phyloP scores from a whole-genome alignment of 306 rosid species.

The Begonia masoniana region DNA sequence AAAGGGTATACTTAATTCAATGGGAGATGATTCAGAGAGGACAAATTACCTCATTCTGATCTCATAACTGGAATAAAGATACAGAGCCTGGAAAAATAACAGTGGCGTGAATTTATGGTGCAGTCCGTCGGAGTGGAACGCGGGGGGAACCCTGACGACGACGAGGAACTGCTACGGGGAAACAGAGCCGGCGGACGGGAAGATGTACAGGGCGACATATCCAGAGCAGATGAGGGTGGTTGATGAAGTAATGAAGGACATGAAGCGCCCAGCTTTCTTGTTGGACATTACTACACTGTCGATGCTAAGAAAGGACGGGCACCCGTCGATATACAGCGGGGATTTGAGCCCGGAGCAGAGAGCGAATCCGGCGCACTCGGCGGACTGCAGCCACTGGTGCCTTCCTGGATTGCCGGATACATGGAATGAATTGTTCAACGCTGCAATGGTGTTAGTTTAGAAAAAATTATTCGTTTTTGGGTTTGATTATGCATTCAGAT shows the following conservation, averaged over 20 bases:
- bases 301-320: constrained; percentile 72
- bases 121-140: constrained; percentile 77
- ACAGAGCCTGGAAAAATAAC: not conserved
- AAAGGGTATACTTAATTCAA: too few species aligned
- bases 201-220: constrained; percentile 32
- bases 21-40: too few species aligned
- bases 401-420: constrained; percentile 93
- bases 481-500: constrained; percentile 5
- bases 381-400: constrained; percentile 99
- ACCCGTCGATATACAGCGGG: constrained; percentile 82
- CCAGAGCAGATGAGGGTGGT: constrained; percentile 73
- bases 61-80: not conserved
- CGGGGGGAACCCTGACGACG: constrained; percentile 25
- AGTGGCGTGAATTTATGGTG: not conserved
- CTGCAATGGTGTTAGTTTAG: constrained; percentile 34
- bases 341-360: constrained; percentile 67
- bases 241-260: constrained; percentile 54
- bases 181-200: constrained; percentile 43
- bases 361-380: constrained; percentile 55
- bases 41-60: too few species aligned
- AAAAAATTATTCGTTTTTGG: not conserved
- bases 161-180: constrained; percentile 76
- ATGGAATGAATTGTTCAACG: constrained; percentile 73
- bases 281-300: constrained; percentile 76
- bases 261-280: constrained; percentile 48